Percentiles rank a stretch among this genome's conserved stretches.
Evolutionary conservation across 805 yeast species (phyloP).

Genomic region (Myxozyma kluyveri): DNA sequence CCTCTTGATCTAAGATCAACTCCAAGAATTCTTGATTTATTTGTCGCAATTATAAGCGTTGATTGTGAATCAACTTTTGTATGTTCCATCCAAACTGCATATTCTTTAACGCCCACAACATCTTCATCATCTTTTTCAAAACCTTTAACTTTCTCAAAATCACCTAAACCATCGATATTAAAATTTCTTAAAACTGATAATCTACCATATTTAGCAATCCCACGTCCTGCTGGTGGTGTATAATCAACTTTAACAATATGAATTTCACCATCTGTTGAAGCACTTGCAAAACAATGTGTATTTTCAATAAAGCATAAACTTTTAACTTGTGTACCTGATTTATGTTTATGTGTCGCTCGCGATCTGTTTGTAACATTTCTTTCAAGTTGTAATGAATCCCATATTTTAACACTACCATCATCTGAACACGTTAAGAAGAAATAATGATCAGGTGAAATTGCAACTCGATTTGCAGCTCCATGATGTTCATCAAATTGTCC

Average conservation of each 20-base stretch:
- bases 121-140: too few species aligned
- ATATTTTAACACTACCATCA: conserved; percentile 66
- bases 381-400: conserved; percentile 71
- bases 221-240: conserved; percentile 19
- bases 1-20: conserved; percentile 56
- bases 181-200: conserved; percentile 44
- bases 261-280: conserved; percentile 35
- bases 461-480: conserved; percentile 56
- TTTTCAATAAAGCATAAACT: conserved; percentile 35
- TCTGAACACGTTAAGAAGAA: conserved; percentile 78
- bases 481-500: conserved; percentile 63
- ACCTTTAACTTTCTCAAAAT: conserved; percentile 41
- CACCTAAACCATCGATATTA: too few species aligned
- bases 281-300: conserved; percentile 36
- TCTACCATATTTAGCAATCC: conserved; percentile 28
- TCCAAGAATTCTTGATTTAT: conserved; percentile 49
- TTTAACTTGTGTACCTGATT: conserved; percentile 30
- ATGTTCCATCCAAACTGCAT: conserved; percentile 47
- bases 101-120: too few species aligned
- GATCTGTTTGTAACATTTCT: conserved; percentile 48
- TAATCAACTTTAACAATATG: conserved; percentile 34
- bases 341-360: conserved; percentile 33
- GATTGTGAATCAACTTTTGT: conserved; percentile 44
- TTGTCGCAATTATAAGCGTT: conserved; percentile 51
- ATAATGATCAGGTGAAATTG: conserved; percentile 57